Conservation (phyloP, 2,329 filamentous ascomycete genomes). For the Endoconidiophora polonica region DNA sequence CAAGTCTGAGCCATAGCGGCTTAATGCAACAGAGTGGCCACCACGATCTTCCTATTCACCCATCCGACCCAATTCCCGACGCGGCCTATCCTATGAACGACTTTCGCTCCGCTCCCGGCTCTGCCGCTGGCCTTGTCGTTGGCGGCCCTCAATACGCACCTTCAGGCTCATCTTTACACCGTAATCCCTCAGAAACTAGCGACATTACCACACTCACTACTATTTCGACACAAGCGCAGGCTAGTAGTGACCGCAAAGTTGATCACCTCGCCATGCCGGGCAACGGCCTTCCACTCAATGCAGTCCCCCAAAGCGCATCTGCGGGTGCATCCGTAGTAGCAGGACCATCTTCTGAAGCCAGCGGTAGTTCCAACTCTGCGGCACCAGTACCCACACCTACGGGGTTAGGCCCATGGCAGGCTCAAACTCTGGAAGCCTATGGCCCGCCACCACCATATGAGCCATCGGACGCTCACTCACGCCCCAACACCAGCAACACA, state of each 20-base stretch:
- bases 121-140: no score
- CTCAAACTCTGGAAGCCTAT: conserved; percentile 3
- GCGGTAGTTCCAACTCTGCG: not conserved
- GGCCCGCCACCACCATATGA: conserved; percentile 12
- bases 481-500: conserved; percentile 4
- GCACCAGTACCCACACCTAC: not conserved
- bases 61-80: conserved; percentile 12
- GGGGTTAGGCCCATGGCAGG: not conserved
- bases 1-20: not conserved
- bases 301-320: conserved; percentile 3
- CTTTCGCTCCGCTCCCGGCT: not conserved
- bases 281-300: conserved; percentile 7
- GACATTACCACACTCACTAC: not conserved
- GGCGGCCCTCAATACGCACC: not conserved
- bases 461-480: conserved; percentile 8
- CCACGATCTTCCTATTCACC: conserved; percentile 9
- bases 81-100: conserved; percentile 14
- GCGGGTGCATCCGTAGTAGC: not conserved
- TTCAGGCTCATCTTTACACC: not conserved
- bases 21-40: not conserved
- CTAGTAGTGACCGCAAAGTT: conserved; percentile 3
- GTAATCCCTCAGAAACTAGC: not conserved
- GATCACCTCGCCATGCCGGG: conserved; percentile 12
- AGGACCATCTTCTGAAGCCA: not conserved
- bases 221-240: not conserved